Evolutionary conservation across 2,329 filamentous ascomycete species (phyloP).

Genomic region (Neonectria coccinea): DNA sequence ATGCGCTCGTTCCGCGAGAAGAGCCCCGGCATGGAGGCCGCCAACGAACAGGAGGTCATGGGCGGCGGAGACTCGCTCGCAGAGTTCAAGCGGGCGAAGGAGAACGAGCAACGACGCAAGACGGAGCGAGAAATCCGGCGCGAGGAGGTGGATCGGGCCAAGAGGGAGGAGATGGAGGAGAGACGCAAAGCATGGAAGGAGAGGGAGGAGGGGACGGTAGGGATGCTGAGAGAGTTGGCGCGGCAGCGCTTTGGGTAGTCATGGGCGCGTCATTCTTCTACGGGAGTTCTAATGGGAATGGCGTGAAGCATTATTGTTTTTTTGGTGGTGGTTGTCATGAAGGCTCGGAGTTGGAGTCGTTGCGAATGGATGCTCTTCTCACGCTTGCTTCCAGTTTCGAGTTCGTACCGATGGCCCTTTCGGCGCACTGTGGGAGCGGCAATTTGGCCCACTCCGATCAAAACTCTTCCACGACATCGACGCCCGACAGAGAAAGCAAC

Average conservation of each 20-base stretch:
- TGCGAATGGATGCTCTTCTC: background rate
- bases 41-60: conserved; percentile 81
- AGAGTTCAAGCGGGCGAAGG: conserved; percentile 76
- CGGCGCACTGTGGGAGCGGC: conserved; percentile 44
- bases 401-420: conserved; percentile 15
- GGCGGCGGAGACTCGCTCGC: conserved; percentile 74
- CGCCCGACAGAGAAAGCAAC: conserved; percentile 12
- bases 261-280: background rate
- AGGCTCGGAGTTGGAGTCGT: conserved; percentile 2
- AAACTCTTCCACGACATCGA: conserved; percentile 45
- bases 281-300: background rate
- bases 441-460: conserved; percentile 45
- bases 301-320: background rate
- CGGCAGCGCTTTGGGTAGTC: conserved; percentile 78
- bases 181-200: conserved; percentile 74
- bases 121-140: conserved; percentile 84
- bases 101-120: conserved; percentile 77
- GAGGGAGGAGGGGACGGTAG: conserved; percentile 87
- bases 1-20: conserved; percentile 79
- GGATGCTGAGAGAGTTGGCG: conserved; percentile 82
- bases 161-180: conserved; percentile 83
- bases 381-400: background rate
- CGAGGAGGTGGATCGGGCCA: conserved; percentile 83
- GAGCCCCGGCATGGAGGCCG: conserved; percentile 67
- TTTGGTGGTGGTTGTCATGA: background rate